Percentiles rank a stretch among this genome's conserved stretches.
Conservation (phyloP, 805 yeast genomes). For the Monosporozyma servazzii region DNA sequence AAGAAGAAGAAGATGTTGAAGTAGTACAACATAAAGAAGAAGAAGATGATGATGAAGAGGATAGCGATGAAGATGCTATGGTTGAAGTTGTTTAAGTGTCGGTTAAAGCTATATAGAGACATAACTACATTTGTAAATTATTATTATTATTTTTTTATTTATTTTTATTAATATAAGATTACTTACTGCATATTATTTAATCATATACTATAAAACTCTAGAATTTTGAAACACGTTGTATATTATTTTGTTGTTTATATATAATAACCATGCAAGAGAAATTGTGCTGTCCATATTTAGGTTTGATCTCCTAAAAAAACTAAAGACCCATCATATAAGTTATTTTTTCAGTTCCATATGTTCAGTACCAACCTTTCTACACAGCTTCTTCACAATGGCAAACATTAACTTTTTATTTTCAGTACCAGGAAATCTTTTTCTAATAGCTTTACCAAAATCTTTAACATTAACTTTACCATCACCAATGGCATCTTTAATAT, state of each 20-base stretch:
- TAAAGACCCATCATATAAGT: not conserved
- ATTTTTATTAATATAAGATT: not conserved
- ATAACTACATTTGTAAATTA: not conserved
- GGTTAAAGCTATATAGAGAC: not conserved
- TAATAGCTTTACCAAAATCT: conserved; percentile 51
- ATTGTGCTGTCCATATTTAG: not conserved
- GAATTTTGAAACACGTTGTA: not conserved
- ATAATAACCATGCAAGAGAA: not conserved
- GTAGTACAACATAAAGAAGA: conserved; percentile 34
- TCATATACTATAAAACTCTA: not conserved
- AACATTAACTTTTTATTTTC: conserved; percentile 26
- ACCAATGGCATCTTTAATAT: conserved; percentile 55
- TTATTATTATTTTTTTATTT: too few species aligned
- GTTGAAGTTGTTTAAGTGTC: conserved; percentile 29
- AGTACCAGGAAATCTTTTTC: conserved; percentile 40
- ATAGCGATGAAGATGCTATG: conserved; percentile 23
- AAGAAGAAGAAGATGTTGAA: conserved; percentile 39
- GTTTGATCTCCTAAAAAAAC: not conserved
- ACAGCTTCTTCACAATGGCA: conserved; percentile 24
- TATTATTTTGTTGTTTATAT: not conserved
- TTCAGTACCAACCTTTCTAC: conserved; percentile 24
- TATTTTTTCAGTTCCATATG: conserved; percentile 25
- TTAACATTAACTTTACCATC: conserved; percentile 34
- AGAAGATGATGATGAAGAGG: conserved; percentile 20
- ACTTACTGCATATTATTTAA: not conserved